Evolutionary conservation across 495 filamentous ascomycete genomes (phyloP), one percentile per base, ranked within the genome.

Genomic region (Hypoxylon fuscum): DNA sequence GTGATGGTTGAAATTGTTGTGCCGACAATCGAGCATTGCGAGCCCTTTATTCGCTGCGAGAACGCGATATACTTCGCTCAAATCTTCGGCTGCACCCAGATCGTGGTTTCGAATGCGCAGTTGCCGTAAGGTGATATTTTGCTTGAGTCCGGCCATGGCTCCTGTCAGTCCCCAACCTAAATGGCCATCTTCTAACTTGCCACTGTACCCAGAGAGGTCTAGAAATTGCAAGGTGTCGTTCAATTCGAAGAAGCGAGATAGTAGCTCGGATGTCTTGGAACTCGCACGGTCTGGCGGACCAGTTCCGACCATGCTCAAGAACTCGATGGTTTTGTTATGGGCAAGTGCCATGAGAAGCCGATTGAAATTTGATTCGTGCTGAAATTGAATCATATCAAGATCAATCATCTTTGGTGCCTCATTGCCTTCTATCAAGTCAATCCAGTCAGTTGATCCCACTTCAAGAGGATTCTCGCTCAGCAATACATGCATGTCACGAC

Each of bases 201-300:
- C 90, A 62, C 89, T 89, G 70, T 96, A 95, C 4, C 95, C 95
- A 5, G 92, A 95, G 40, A 97, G 85, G 69, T 97, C 90, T 12
- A 98, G 76, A 51, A 86, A 90, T 53, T 86, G 83, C 10, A 98
- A 77, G 0, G 88, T 90, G 8, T 82, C 76, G 64, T 98, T 97
- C 49, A 86, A 79, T 22, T 88, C 85, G 60, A 98, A 91, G 76
- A 97, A 85, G 37, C 81, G 57, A 62, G 89, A 85, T 12, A 97
- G 69, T n/a, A 87, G 80, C 38, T 85, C 80, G 59, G 89, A 91
- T 0, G 92, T 93, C 48, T 91, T 87, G 1, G 84, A 80, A 32
- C 87, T 85, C 1, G 90, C 87, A 52, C 93, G 88, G 34, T 88
- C 89, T 0, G 93, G 91, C 3, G 97, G 84, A 1, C 92, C 91